A percentile compares a stretch with the other conserved stretches of the same genome.
phyloP scores from a whole-genome alignment of 306 rosid genomes.

The Prunus armeniaca region DNA sequence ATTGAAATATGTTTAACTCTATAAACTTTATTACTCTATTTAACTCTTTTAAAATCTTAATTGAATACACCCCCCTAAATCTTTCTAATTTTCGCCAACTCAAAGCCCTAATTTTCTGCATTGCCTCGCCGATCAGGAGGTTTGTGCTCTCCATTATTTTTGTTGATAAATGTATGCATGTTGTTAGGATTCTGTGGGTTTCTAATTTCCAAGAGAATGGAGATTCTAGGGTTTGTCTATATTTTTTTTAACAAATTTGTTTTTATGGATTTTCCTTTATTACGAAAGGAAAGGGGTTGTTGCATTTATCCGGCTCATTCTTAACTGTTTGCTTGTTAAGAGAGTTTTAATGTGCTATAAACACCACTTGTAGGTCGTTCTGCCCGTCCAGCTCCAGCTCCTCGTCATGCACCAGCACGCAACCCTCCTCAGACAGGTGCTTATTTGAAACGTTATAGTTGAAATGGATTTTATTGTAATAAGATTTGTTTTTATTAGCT shows the following conservation, averaged over 20 bases:
- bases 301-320: not conserved
- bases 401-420: constrained; percentile 43
- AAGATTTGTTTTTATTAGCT: not conserved
- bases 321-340: too few species aligned
- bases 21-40: too few species aligned
- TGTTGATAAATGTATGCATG: not conserved
- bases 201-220: not conserved
- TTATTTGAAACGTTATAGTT: not conserved
- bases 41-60: too few species aligned
- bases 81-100: not conserved
- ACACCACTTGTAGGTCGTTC: constrained; percentile 44
- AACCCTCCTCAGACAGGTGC: constrained; percentile 50
- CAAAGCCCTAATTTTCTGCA: constrained; percentile 12
- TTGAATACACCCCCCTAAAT: too few species aligned
- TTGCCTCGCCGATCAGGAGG: constrained; percentile 59
- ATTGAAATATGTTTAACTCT: too few species aligned
- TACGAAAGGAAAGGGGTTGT: not conserved
- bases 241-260: not conserved
- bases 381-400: constrained; percentile 47
- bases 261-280: too few species aligned
- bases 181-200: not conserved
- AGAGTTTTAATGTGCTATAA: not conserved
- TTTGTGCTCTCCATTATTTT: not conserved
- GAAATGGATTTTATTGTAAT: not conserved
- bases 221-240: not conserved